Base-by-base conservation (phyloP, 2,329 filamentous ascomycete genomes). In the Ceratocystiopsis brevicomis region DNA sequence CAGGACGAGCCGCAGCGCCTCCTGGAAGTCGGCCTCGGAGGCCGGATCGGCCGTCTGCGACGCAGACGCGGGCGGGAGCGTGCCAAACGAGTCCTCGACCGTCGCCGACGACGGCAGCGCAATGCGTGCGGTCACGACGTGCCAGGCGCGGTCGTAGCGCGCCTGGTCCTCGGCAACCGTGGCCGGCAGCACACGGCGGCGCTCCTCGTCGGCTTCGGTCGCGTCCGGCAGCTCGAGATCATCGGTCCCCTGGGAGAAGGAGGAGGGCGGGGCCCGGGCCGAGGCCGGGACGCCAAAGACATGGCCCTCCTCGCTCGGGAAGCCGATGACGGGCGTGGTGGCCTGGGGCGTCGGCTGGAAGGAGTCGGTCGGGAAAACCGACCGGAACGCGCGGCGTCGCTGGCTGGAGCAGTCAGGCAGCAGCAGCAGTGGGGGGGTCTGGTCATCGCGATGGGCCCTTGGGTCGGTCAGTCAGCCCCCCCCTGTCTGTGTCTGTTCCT, bases 71-170 rank as follows among this genome's bases (percentile, higher is more conserved):
- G 66, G 58, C 35, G 59, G 54, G 40, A 69, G 53, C 18, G 63
- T 57, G 30, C 68, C 69, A 52, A 71, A 71, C 19, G 67, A 69
- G 52, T 72, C 69, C 52, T 73, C 67, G 9, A 61, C 63, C 2
- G 70, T 60, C 38, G 71, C 68, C 11, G 69, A 70, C n/a, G 64
- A 56, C 10, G 73, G 70, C 18, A 79, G 61, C 39, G 66, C 64
- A 39, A 79, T 69, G 33, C 62, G 62, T 30, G 69, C 64, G 15
- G 73, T 78, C 47, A 78, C 73, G 25, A 63, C 59, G 53, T 75
- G 69, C 76, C 76, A 79, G 45, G 74, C 71, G 48, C 68, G 61
- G 53, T 78, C 72, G 64, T 68, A 76, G 48, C 63, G 64, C 43
- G 66, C 62, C 57, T 77, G 74, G 49, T 75, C 66, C 47, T 61